Evolutionary conservation across 352 stramenopile species (phyloP).

Genomic region (Pythium dissimile): DNA sequence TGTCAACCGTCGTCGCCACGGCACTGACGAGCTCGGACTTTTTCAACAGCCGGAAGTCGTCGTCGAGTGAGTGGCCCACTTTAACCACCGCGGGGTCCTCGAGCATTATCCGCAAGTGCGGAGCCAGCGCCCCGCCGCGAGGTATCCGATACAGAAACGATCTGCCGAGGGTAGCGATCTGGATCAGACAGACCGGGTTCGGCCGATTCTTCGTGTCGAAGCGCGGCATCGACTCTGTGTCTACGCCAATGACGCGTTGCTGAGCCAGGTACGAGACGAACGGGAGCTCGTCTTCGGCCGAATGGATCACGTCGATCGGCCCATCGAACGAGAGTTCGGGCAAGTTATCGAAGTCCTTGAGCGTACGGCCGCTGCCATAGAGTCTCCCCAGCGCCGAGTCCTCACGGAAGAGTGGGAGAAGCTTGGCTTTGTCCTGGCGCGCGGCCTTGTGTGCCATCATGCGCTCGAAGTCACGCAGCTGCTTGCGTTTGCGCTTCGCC

Average conservation of each 20-base stretch:
- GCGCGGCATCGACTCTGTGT: constrained; percentile 77
- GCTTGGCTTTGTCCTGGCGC: constrained; percentile 47
- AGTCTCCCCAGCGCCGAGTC: constrained; percentile 46
- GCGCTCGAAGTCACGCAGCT: constrained; percentile 40
- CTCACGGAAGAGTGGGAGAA: constrained; percentile 66
- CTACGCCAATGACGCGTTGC: constrained; percentile 57
- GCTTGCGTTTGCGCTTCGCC: constrained; percentile 8
- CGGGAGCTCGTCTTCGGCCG: constrained; percentile 43
- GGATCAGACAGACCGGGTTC: constrained; percentile 78
- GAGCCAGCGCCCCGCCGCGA: constrained; percentile 45
- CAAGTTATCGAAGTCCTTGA: constrained; percentile 49
- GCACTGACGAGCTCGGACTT: constrained; percentile 48
- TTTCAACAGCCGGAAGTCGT: constrained; percentile 70
- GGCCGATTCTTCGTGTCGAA: constrained; percentile 48
- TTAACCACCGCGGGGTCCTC: constrained; percentile 61
- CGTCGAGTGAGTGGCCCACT: constrained; percentile 71
- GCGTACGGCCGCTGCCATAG: constrained; percentile 38
- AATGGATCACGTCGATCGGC: constrained; percentile 61
- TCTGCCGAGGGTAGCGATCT: constrained; percentile 70
- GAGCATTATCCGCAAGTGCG: constrained; percentile 56
- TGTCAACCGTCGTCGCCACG: constrained; percentile 75
- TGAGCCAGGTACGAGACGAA: constrained; percentile 45
- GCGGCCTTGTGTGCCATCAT: constrained; percentile 53
- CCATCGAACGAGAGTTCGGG: constrained; percentile 48
- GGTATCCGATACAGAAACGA: constrained; percentile 73